Base-by-base conservation (phyloP, 2,329 filamentous ascomycete genomes). In the Colletotrichum godetiae region DNA sequence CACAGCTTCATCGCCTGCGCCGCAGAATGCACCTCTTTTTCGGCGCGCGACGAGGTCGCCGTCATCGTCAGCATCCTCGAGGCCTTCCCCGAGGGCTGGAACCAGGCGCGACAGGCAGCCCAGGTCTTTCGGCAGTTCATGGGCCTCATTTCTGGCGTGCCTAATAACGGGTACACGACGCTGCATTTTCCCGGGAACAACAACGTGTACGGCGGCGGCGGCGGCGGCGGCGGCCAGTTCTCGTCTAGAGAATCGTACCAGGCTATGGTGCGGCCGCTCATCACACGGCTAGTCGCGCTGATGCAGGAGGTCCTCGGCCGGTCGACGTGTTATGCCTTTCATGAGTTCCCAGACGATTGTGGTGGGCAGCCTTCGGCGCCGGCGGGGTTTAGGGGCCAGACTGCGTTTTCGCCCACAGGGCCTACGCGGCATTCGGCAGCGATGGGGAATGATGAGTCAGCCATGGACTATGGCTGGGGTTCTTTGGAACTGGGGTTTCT, bases 71-170 rank as follows among this genome's bases (percentile, higher is more conserved):
- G 76, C 37, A 80, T 84, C 27, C 78, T 84, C 15, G 81, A 84
- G 53, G 82, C 82, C 10, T 85, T 85, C 69, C 79, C 83, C 0
- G 78, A 79, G 13, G 77, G 76, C 31, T 85, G 83, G 83, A 57
- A 72, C 4, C 75, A 78, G 4, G 82, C 83, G 2, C 81, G 79
- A 19, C 80, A 80, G n/a, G 81, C 80, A 10, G 81, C 80, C 5
- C 78, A 77, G 11, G 76, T 84, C 27, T 77, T 84, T 52, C 81
- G 75, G 52, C 81, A 78, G 77, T 82, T 80, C 67, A 71, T 79
- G 33, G 67, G 66, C 4, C 60, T 77, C 5, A 69, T 79, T 2
- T 71, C 76, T 11, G 73, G 75, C 5, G 68, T 75, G n/a, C 56
- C 76, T 7, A 73, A 72, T 33, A 69, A 76, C 33, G 75, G 74